Evolutionary conservation across 2,329 filamentous ascomycete genomes (phyloP).

Genomic region (Paecilomyces sp.): DNA sequence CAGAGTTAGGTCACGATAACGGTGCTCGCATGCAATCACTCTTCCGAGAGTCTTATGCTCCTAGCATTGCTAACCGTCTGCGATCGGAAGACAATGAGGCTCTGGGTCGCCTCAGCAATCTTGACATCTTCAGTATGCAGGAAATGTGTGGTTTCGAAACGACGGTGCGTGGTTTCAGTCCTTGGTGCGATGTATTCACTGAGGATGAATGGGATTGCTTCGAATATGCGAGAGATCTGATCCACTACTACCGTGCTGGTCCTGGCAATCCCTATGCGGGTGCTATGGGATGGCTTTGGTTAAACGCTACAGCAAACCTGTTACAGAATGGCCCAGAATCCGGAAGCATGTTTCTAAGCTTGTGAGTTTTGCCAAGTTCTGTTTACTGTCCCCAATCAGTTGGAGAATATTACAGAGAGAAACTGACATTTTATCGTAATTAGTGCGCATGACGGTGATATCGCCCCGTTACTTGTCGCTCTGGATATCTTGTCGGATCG

Average conservation of each 20-base stretch:
- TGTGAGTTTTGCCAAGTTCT: constrained; percentile 30
- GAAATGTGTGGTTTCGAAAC: constrained; percentile 57
- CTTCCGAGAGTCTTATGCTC: constrained; percentile 44
- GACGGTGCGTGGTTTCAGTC: constrained; percentile 45
- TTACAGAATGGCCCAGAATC: constrained; percentile 37
- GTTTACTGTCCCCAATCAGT: too few species aligned
- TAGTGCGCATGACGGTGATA: constrained; percentile 52
- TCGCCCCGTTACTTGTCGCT: constrained; percentile 48
- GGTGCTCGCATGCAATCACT: constrained; percentile 41
- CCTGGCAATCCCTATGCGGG: constrained; percentile 49
- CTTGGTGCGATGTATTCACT: constrained; percentile 52
- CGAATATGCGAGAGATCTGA: constrained; percentile 52
- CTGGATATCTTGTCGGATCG: constrained; percentile 41
- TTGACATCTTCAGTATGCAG: constrained; percentile 53
- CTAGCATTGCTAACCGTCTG: constrained; percentile 39
- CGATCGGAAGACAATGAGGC: constrained; percentile 13
- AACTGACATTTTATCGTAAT: not conserved
- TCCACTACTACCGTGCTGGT: constrained; percentile 54
- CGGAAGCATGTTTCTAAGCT: constrained; percentile 50
- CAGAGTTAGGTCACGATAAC: constrained; percentile 40
- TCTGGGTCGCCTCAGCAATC: constrained; percentile 37
- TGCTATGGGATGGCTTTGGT: constrained; percentile 51
- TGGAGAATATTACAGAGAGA: not conserved
- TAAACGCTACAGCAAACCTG: constrained; percentile 49
- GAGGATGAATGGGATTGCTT: constrained; percentile 48